phyloP scores from a whole-genome alignment of 352 stramenopile species.

The Pythium utonaiense region DNA sequence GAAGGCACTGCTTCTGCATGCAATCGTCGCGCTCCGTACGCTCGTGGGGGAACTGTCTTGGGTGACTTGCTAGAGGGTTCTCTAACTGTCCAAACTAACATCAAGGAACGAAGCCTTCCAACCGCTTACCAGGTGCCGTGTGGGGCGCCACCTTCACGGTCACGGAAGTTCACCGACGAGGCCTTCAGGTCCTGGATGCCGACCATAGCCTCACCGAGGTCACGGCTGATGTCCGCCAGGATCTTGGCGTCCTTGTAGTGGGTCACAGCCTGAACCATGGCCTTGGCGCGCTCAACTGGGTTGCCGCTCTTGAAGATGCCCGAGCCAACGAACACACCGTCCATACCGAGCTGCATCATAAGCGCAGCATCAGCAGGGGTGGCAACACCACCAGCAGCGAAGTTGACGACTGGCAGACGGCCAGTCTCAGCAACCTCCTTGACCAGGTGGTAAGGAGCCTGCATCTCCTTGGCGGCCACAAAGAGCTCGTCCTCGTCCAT shows the following conservation, averaged over 20 bases:
- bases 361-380: slow-evolving; percentile 96
- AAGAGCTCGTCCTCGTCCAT: slow-evolving; percentile 98
- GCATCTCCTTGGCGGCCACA: slow-evolving; percentile 95
- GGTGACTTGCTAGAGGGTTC: background rate
- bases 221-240: slow-evolving; percentile 94
- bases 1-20: background rate
- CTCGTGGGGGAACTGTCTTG: background rate
- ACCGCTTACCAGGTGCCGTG: slow-evolving; percentile 57
- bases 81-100: slow-evolving; percentile 1
- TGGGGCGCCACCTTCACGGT: slow-evolving; percentile 89
- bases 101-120: background rate
- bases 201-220: slow-evolving; percentile 97
- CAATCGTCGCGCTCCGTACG: background rate
- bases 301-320: slow-evolving; percentile 98
- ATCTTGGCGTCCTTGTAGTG: slow-evolving; percentile 98
- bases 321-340: slow-evolving; percentile 97
- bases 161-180: slow-evolving; percentile 96
- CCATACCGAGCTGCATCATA: slow-evolving; percentile 99
- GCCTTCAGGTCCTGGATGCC: slow-evolving; percentile 96
- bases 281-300: slow-evolving; percentile 91
- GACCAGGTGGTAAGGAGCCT: slow-evolving; percentile 92
- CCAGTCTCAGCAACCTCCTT: slow-evolving; percentile 92
- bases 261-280: slow-evolving; percentile 97
- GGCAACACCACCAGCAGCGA: slow-evolving; percentile 96
- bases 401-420: slow-evolving; percentile 96